Evolutionary conservation across 257 asterid genomes (phyloP).

Genomic region (Solanum virginianum): DNA sequence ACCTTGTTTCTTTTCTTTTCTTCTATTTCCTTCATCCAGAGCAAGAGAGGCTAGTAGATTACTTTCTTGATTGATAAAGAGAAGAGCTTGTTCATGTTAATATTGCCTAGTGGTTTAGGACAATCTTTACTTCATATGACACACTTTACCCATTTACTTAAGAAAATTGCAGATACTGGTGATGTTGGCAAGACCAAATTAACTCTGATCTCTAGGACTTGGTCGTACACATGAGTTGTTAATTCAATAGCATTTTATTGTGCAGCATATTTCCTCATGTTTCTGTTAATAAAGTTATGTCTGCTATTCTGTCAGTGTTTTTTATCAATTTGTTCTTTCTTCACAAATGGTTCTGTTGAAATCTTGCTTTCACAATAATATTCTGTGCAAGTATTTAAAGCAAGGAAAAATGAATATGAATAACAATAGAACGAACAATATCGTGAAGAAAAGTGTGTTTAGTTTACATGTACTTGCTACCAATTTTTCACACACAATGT

Average conservation of each 20-base stretch:
- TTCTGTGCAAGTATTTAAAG: background rate
- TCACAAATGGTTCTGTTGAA: background rate
- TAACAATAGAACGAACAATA: background rate
- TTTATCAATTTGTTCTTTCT: background rate
- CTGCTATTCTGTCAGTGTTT: background rate
- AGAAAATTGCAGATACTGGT: background rate
- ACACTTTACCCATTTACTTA: background rate
- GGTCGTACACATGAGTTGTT: background rate
- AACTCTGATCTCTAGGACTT: background rate
- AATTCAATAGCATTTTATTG: background rate
- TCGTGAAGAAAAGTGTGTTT: background rate
- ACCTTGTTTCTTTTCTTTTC: background rate
- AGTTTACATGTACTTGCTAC: background rate
- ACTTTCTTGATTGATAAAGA: slow-evolving; percentile 12
- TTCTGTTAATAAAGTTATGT: background rate
- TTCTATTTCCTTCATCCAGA: background rate
- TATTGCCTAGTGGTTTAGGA: background rate
- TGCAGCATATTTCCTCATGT: background rate
- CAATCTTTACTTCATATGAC: background rate
- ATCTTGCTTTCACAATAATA: background rate
- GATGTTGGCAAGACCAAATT: background rate
- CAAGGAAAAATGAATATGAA: background rate
- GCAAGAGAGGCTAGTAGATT: slow-evolving; percentile 20
- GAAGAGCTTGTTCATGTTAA: slow-evolving; percentile 11
- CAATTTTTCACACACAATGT: background rate